Percentiles rank a stretch among this genome's conserved stretches.
Conservation (phyloP, 2,329 filamentous ascomycete species). For the Ascomycota sp. region DNA sequence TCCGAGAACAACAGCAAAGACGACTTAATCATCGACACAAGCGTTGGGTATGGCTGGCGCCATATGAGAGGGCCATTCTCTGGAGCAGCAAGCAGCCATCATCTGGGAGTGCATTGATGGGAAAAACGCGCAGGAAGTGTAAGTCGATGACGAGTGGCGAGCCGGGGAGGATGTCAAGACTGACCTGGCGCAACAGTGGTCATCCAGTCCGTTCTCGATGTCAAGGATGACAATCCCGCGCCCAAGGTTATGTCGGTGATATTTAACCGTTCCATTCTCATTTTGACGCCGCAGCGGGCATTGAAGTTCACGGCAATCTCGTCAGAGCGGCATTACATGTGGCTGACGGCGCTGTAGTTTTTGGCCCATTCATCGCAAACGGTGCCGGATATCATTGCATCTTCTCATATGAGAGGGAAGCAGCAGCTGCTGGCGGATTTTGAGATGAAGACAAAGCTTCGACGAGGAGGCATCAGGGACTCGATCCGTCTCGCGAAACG, state of each 20-base stretch:
- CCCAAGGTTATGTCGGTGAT: slow-evolving; percentile 47
- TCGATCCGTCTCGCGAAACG: slow-evolving; percentile 80
- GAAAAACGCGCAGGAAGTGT: slow-evolving; percentile 89
- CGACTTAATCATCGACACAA: slow-evolving; percentile 66
- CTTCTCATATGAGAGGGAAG: slow-evolving; percentile 22
- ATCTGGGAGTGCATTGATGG: slow-evolving; percentile 69
- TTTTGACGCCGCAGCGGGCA: slow-evolving; percentile 79
- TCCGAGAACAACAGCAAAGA: slow-evolving; percentile 45
- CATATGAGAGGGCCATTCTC: slow-evolving; percentile 86
- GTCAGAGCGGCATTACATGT: slow-evolving; percentile 76
- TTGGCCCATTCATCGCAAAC: slow-evolving; percentile 74
- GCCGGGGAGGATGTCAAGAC: slow-evolving; percentile 1
- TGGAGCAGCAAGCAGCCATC: slow-evolving; percentile 97
- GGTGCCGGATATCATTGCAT: slow-evolving; percentile 49
- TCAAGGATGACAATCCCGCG: slow-evolving; percentile 77
- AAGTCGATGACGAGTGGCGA: slow-evolving; percentile 22
- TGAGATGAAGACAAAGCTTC: slow-evolving; percentile 25
- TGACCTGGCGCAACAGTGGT: slow-evolving; percentile 38
- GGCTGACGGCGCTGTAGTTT: slow-evolving; percentile 89
- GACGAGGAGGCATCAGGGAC: slow-evolving; percentile 50
- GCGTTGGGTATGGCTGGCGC: slow-evolving; percentile 95
- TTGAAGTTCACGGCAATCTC: slow-evolving; percentile 82
- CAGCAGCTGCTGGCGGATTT: slow-evolving; percentile 26
- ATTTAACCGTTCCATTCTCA: slow-evolving; percentile 88
- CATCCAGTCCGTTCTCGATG: slow-evolving; percentile 92